Conservation (phyloP, 495 filamentous ascomycete species). For the Aspergillus hancockii region DNA sequence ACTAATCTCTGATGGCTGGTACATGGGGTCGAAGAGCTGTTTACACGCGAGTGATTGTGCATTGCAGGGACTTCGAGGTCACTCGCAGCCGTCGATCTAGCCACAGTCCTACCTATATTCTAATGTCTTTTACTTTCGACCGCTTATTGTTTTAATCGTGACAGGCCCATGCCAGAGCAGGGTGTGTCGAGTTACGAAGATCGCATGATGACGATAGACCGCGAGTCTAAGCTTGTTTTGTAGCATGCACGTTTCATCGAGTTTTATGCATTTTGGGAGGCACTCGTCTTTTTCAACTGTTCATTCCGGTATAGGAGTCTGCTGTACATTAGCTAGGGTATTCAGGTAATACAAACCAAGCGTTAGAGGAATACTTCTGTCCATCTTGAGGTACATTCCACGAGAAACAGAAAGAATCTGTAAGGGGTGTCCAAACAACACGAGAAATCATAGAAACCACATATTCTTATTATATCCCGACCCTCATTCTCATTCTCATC, state of each 20-base stretch:
- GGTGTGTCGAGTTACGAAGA: background rate
- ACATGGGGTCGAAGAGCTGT: slow-evolving; percentile 48
- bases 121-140: slow-evolving; percentile 9
- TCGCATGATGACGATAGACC: background rate
- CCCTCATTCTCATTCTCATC: too few species aligned
- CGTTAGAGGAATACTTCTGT: too few species aligned
- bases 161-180: background rate
- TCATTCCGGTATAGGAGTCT: background rate
- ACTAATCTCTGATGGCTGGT: slow-evolving; percentile 74
- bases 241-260: background rate
- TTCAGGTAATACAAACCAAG: background rate
- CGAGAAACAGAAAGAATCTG: too few species aligned
- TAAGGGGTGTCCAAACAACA: too few species aligned
- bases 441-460: too few species aligned
- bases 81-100: slow-evolving; percentile 23
- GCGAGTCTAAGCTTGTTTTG: background rate
- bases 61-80: slow-evolving; percentile 23
- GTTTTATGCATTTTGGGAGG: background rate
- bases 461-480: too few species aligned
- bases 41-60: slow-evolving; percentile 35
- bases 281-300: background rate
- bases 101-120: background rate
- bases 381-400: too few species aligned
- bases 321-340: background rate
- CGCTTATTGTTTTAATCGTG: background rate